Base-by-base conservation (phyloP, 108 stramenopile genomes). In the Stephanodiscus triporus region DNA sequence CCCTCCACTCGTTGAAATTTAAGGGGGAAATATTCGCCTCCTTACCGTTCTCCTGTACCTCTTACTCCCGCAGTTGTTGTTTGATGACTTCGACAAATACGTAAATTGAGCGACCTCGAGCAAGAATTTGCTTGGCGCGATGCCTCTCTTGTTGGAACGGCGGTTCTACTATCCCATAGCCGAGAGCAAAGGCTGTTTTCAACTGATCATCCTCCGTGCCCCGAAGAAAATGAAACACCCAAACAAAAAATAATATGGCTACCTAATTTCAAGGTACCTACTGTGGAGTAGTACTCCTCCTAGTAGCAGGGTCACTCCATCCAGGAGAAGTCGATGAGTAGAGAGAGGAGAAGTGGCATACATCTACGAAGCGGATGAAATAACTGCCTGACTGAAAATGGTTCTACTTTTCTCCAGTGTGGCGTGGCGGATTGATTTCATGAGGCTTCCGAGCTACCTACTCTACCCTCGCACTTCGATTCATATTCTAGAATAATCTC, bases 401-500 rank as follows among this genome's bases (percentile, higher is more conserved):
- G n/a, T 34, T 5, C 32, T 2, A 34, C 10, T 11, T 11, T 40
- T 40, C 9, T 9, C 4, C 9, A 4, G 4, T 9, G 40, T 45
- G 43, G 43, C 43, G 43, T 16, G 43, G 43, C 43, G 14, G 2
- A 45, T 17, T 45, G 16, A 16, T 3, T 45, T 3, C 2, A 3
- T 13, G 14, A 24, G 20, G 19, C 48, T 19, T 49, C 48, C 16
- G 48, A 49, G 48, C 48, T n/a, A 49, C 3, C 48, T n/a, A 2
- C 48, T n/a, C 48, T n/a, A 19, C 19, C 19, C 2, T 49, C 48
- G 19, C 16, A 26, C 9, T 54, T 54, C 53, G 51, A 24, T 24
- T 53, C 51, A 6, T 53, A 53, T 53, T 53, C 51, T 20, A 53
- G 51, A 53, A 53, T 53, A 20, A 53, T 53, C 20, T 49, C 16